Evolutionary conservation across 129 eudicot species (phyloP).

Genomic region (Escallonia herrerae): DNA sequence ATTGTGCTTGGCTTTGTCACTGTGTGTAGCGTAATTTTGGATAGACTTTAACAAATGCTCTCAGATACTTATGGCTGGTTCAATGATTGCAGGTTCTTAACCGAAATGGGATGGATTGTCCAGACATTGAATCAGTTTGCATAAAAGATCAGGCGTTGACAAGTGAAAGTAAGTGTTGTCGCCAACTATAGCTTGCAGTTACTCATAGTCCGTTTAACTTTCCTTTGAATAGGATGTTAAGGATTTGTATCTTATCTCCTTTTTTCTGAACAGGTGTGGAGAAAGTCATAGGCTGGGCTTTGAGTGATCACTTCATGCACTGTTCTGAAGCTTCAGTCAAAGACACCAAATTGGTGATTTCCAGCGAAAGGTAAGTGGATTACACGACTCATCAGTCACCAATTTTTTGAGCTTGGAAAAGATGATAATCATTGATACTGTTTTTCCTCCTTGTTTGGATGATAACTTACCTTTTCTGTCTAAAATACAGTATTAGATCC

Average conservation of each 20-base stretch:
- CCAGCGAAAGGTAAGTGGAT: constrained; percentile 59
- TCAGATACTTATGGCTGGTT: background rate
- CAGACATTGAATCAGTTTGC: constrained; percentile 59
- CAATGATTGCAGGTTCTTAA: constrained; percentile 56
- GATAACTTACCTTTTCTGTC: constrained; percentile 7
- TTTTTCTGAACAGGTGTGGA: constrained; percentile 50
- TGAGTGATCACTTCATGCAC: constrained; percentile 89
- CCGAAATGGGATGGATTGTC: constrained; percentile 52
- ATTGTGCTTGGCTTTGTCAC: background rate
- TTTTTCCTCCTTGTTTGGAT: background rate
- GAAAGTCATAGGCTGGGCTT: constrained; percentile 87
- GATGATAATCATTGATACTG: background rate
- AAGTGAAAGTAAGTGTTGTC: constrained; percentile 54
- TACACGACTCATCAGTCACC: background rate
- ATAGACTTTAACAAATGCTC: background rate
- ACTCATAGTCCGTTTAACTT: background rate
- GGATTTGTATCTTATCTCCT: background rate
- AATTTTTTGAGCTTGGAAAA: background rate
- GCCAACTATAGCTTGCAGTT: background rate
- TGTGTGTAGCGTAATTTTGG: background rate
- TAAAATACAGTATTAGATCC: constrained; percentile 51
- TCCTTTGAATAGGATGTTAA: background rate
- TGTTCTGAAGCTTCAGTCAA: constrained; percentile 37
- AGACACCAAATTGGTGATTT: constrained; percentile 58
- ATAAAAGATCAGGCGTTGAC: constrained; percentile 86